Evolutionary conservation across 495 filamentous ascomycete genomes (phyloP), one percentile per base, ranked within the genome.

Genomic region (Hyaloscypha finlandica): DNA sequence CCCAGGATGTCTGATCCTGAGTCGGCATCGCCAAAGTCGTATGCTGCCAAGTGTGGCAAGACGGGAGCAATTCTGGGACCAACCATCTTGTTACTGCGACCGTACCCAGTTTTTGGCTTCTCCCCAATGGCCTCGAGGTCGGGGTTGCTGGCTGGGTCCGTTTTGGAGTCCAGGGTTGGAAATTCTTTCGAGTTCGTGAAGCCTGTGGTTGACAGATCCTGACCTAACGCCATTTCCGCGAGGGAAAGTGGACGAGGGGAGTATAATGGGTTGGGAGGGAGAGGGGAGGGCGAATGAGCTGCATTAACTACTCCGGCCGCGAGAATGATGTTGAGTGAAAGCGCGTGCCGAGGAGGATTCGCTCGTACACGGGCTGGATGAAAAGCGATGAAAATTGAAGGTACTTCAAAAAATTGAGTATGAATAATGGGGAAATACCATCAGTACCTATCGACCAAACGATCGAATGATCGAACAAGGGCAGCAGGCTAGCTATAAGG

Each of bases 1-100:
- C 86, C 87, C 19, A 95, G 74, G 32, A 82, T 81, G 33, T 81
- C 78, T 35, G 69, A 77, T 45, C 79, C 76, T 3, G 77, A 77
- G 53, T 80, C 78, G 37, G 73, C 74, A 57, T 14, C 32, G 9
- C 61, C 64, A 25, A 68, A 61, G 37, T 70, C 70, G 22, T 68
- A 70, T 35, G 20, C 63, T 16, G 19, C 45, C 59, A 76, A 63
- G 67, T 73, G 72, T 14, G 76, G 65, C 25, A 80, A 73, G 16
- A 77, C 77, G 20, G 81, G 81, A 22, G 77, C 78, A 63, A 84
- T 84, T 33, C 82, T 74, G 53, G 71, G 78, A 3, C 80, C 81
- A 56, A 81, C 64, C 52, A 4, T 22, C 59, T 64, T 71, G 9
- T 67, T 30, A 37, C 63, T 39, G 14, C n/a, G 19, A 19, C 64